phyloP scores from a whole-genome alignment of 768 basidiomycete species.

The Melanogaster broomeanus region DNA sequence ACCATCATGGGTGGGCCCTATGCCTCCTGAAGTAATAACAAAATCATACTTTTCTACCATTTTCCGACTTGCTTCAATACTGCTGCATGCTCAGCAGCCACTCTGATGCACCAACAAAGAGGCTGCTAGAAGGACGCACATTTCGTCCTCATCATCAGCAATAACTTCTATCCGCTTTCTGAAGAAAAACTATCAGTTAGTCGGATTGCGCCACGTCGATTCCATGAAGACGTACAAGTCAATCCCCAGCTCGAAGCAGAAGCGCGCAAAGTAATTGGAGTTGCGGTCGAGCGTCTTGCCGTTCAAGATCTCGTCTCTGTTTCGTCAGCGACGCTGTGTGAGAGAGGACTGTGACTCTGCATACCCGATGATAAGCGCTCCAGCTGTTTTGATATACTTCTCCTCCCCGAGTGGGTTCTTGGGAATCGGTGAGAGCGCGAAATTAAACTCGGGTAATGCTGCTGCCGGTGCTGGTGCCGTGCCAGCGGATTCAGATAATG shows the following conservation, averaged over 20 bases:
- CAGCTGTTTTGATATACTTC: conserved; percentile 70
- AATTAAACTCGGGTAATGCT: conserved; percentile 4
- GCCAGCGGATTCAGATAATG: background rate
- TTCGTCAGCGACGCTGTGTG: background rate
- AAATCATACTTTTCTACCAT: conserved; percentile 85
- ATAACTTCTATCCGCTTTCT: conserved; percentile 92
- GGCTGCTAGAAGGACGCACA: conserved; percentile 39
- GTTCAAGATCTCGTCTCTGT: conserved; percentile 84
- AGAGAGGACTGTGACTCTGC: conserved; percentile 13
- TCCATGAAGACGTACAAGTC: conserved; percentile 53
- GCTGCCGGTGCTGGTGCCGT: background rate
- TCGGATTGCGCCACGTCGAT: background rate
- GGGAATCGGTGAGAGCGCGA: conserved; percentile 58
- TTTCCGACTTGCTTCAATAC: conserved; percentile 81
- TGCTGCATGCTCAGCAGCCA: conserved; percentile 29
- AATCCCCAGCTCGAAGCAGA: conserved; percentile 86
- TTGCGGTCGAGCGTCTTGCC: conserved; percentile 87
- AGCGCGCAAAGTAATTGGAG: conserved; percentile 84
- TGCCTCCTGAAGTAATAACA: conserved; percentile 89
- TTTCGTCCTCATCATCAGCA: conserved; percentile 87
- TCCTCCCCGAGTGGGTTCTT: conserved; percentile 70
- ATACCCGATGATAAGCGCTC: conserved; percentile 76
- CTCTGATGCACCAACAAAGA: background rate
- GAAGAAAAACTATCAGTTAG: conserved; percentile 12
- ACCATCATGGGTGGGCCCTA: conserved; percentile 92